These are phyloP conservation scores for Breviolum minutum DNA, from an alignment of 73 alveolate genomes.

Conservation along the genomic window DNA sequence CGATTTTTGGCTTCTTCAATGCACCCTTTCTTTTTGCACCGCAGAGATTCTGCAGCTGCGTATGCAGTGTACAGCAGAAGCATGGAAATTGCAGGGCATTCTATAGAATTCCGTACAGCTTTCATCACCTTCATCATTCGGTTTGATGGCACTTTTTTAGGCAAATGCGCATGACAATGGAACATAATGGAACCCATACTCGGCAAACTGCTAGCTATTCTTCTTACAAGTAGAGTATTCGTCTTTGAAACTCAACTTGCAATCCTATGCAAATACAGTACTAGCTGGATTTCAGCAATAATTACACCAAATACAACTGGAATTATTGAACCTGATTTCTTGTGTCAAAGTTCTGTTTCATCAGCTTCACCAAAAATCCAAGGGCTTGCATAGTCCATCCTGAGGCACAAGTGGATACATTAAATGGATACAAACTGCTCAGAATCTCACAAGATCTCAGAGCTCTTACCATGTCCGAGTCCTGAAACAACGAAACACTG, in stretches of 20 bases:
- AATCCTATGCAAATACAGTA: too few relatives aligned
- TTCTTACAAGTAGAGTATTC: too few relatives aligned
- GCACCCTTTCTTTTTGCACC: background rate
- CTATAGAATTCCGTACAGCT: background rate
- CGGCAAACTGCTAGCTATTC: too few relatives aligned
- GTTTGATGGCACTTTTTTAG: too few relatives aligned
- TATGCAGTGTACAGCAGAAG: background rate
- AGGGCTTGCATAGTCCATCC: slow-evolving; percentile 27
- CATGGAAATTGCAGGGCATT: background rate
- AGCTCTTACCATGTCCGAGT: too few relatives aligned
- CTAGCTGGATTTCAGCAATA: background rate
- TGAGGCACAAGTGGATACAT: background rate
- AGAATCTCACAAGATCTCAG: background rate
- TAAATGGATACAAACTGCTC: background rate
- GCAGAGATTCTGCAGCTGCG: slow-evolving; percentile 16
- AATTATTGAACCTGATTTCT: background rate
- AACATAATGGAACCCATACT: too few relatives aligned
- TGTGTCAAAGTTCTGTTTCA: slow-evolving; percentile 28
- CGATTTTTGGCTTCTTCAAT: background rate
- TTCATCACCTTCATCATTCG: too few relatives aligned
- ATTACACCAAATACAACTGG: background rate
- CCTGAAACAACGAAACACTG: too few relatives aligned
- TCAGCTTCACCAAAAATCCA: slow-evolving; percentile 61
- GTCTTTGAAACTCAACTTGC: too few relatives aligned
- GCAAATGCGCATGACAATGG: too few relatives aligned